Percentiles rank a stretch among this genome's conserved stretches.
These are phyloP conservation scores for Cornus florida DNA, from an alignment of 148 eudicot species.

Conservation along the genomic window DNA sequence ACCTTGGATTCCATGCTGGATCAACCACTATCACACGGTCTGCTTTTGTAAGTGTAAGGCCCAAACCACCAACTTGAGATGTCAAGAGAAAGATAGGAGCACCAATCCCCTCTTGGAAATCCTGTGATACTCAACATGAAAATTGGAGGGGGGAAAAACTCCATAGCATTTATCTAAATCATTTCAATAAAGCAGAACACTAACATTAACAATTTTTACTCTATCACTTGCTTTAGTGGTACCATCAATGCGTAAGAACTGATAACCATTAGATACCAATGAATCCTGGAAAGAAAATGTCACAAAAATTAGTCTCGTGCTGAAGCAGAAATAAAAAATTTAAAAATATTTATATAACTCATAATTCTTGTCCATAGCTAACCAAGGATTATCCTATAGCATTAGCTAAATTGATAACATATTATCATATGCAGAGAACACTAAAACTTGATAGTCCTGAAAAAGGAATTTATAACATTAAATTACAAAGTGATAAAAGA, in stretches of 20 bases:
- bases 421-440: background rate
- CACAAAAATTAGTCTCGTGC: background rate
- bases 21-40: slow-evolving; percentile 99
- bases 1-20: slow-evolving; percentile 99
- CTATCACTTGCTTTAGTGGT: slow-evolving; percentile 87
- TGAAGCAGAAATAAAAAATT: no score
- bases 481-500: slow-evolving; percentile 7
- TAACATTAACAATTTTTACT: slow-evolving; percentile 76
- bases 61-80: slow-evolving; percentile 98
- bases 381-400: background rate
- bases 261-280: slow-evolving; percentile 48
- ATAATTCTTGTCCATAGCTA: no score
- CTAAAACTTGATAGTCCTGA: background rate
- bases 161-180: background rate
- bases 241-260: slow-evolving; percentile 89
- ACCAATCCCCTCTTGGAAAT: slow-evolving; percentile 88
- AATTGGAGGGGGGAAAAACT: slow-evolving; percentile 1
- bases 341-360: no score
- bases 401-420: background rate
- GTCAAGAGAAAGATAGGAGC: slow-evolving; percentile 94
- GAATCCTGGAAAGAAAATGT: slow-evolving; percentile 53
- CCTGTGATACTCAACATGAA: slow-evolving; percentile 38
- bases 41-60: slow-evolving; percentile 92
- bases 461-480: background rate
- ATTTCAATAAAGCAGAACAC: slow-evolving; percentile 27